Base-by-base conservation (phyloP, 495 filamentous ascomycete species). In the Clohesyomyces aquaticus region DNA sequence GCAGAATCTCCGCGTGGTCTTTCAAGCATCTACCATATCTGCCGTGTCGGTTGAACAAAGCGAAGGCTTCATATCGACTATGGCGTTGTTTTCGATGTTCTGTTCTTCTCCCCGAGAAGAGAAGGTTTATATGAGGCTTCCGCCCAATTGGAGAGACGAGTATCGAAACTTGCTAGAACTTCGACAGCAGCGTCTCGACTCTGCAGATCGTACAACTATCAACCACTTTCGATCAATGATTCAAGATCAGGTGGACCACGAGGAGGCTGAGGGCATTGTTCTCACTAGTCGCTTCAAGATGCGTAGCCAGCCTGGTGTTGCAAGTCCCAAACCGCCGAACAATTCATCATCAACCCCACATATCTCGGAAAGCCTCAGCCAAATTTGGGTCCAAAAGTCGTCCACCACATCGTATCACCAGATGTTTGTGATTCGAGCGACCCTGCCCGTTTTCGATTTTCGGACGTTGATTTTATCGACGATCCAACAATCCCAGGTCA, bases 401-500 rank as follows among this genome's bases (percentile, higher is more conserved):
- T 85, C 80, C 4, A 85, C 88, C 4, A 75, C 78, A 19, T 76
- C 76, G 35, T 89, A 81, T 67, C 84, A 84, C 67, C 74, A 74
- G 3, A 88, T 88, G 84, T 78, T 87, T 19, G 69, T 75, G 42
- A 77, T 76, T 54, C 78, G 94, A 45, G 85, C 84, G 77, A 87
- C 85, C 55, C 80, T 98, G 22, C 94, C 94, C 3, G 96, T 98
- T 75, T 96, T 90, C 87, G 80, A 82, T 35, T 96, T 92, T 74
- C 87, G 86, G 61, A 77, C 88, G 12, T 82, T 90, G 14, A 88
- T 95, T 26, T 79, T 98, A 8, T 75, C 80, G 26, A 80, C 89
- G 1, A 86, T 96, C 35, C 86, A 90, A 43, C 75, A 75, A 4
- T 80, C 96, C 62, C 94, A 91, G 71, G 87, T 93, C 4, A 82